Base-by-base conservation (phyloP, 2,329 filamentous ascomycete genomes). In the Paraconiothyrium sp. region DNA sequence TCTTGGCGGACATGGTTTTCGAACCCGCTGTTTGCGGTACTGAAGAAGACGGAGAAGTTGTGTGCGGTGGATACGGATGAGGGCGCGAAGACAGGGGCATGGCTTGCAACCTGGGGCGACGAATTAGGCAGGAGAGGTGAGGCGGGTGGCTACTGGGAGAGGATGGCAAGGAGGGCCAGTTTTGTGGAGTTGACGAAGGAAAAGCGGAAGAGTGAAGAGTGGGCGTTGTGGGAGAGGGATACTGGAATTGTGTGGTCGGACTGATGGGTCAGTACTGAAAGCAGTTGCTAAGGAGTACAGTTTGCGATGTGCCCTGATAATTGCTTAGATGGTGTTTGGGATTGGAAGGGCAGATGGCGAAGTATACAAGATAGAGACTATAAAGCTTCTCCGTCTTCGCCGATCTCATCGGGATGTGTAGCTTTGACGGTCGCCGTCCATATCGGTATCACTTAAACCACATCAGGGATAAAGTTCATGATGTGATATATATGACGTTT, bases 21-120 rank as follows among this genome's bases (percentile, higher is more conserved):
- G 7, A 32, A 48, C 4, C 46, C 46, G 24, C 46, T 48, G 24
- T 48, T 32, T 7, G 46, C 46, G 24, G 24, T 6, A 14, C 24
- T 48, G 27, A 48, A 48, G 46, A n/a, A 3, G 16, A n/a, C 47
- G 14, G 30, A 34, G 30, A 50, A 13, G 30, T 35, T 30, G 47
- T 13, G 37, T 50, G 47, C 47, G 30, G 47, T 50, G 16, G 30
- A 35, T 20, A 50, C 16, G 30, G 47, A 50, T 35, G 30, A 35
- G 27, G 30, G 47, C 3, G 30, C 27, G 16, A 35, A 50, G 47
- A 50, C 47, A 14, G 47, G 47, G 16, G 24, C 30, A 10, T 48
- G 46, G 46, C n/a, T 48, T 4, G 46, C 46, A 2, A 7, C 4
- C n/a, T 48, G 43, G 43, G 43, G 43, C 3, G 20, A 46, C 8